phyloP scores from a whole-genome alignment of 2,329 filamentous ascomycete species.

The Fusarium torulosum region DNA sequence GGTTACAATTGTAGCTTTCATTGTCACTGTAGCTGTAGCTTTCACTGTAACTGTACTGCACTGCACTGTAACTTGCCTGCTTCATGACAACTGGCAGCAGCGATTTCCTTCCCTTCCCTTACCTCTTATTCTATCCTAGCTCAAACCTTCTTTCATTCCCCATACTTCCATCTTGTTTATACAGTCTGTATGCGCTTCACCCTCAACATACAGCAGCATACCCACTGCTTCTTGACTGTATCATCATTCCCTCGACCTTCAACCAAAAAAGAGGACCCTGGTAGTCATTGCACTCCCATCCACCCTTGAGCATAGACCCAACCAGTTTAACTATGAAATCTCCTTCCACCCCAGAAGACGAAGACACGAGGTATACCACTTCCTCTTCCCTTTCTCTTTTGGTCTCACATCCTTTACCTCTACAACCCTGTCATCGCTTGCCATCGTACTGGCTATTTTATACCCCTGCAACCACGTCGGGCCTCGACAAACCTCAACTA shows the following conservation, averaged over 20 bases:
- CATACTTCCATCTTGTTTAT: constrained; percentile 22
- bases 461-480: constrained; percentile 17
- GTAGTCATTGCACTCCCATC: constrained; percentile 4
- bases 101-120: neutral
- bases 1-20: constrained; percentile 11
- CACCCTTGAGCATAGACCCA: constrained; percentile 24
- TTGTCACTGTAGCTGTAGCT: too few species aligned
- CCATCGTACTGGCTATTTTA: constrained; percentile 19
- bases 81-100: constrained; percentile 9
- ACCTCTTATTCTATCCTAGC: neutral
- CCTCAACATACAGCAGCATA: neutral
- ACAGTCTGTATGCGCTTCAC: constrained; percentile 1
- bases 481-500: constrained; percentile 4
- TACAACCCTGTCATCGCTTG: constrained; percentile 11
- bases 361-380: constrained; percentile 34
- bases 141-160: constrained; percentile 13
- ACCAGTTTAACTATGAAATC: constrained; percentile 23
- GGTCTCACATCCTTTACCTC: constrained; percentile 24
- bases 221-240: neutral
- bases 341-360: constrained; percentile 1
- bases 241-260: neutral
- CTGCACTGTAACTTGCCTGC: constrained; percentile 4
- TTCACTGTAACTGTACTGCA: too few species aligned
- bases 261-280: neutral
- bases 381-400: constrained; percentile 14